Conservation (phyloP, 208 protist species). For the Angomonas ambiguus region DNA sequence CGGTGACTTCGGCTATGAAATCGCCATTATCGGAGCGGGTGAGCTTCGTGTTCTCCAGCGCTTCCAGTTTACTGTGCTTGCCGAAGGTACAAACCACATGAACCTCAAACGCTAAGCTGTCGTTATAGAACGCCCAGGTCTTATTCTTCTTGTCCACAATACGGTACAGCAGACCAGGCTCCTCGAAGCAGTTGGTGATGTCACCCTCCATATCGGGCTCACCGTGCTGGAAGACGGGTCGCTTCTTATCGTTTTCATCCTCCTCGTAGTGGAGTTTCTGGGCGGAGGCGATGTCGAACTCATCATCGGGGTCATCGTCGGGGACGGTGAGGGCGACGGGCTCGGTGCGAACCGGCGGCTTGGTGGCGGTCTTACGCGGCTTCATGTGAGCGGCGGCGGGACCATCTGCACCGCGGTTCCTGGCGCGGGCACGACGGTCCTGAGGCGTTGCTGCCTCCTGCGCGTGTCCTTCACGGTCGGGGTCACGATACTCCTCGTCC, state of each 20-base stretch:
- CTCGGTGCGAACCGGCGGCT: constrained; percentile 38
- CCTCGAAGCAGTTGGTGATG: constrained; percentile 76
- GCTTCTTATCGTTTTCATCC: constrained; percentile 16
- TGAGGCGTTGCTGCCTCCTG: not conserved
- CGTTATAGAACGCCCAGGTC: constrained; percentile 88
- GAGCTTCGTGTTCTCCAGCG: constrained; percentile 59
- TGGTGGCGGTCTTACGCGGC: constrained; percentile 30
- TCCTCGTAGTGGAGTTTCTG: constrained; percentile 44
- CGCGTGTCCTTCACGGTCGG: constrained; percentile 17
- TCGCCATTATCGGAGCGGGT: constrained; percentile 35
- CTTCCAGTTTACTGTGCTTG: constrained; percentile 71
- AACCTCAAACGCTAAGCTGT: constrained; percentile 70
- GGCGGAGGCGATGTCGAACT: constrained; percentile 66
- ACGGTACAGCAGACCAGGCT: constrained; percentile 77
- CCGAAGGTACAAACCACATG: constrained; percentile 71
- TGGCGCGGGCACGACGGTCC: not conserved
- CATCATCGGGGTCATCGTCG: constrained; percentile 57
- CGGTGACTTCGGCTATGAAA: constrained; percentile 48
- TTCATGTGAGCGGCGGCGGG: constrained; percentile 41
- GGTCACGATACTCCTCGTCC: constrained; percentile 17
- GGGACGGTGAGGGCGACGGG: constrained; percentile 35
- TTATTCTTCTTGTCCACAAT: constrained; percentile 68
- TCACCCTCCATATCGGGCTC: constrained; percentile 65
- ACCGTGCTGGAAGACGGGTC: constrained; percentile 50
- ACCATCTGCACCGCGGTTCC: no score